Percentiles rank a stretch among this genome's conserved stretches.
These are phyloP conservation scores for Boletus speciosus DNA, from an alignment of 768 basidiomycete genomes.

Conservation along the genomic window DNA sequence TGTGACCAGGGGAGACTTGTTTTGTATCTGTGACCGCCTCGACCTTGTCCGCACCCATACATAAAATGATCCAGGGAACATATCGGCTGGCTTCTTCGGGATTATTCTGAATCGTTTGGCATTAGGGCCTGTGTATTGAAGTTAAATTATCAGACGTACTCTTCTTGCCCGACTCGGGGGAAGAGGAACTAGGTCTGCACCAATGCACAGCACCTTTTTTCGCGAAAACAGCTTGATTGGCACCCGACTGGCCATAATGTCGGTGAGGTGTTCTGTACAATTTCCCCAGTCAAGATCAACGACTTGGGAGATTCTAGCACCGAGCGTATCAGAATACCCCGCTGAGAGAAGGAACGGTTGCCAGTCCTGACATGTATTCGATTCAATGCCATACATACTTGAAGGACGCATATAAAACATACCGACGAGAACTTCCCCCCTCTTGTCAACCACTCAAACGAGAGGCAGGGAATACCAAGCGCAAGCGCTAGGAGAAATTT, in stretches of 20 bases:
- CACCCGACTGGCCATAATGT: slow-evolving; percentile 58
- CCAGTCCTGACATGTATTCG: slow-evolving; percentile 50
- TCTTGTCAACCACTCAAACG: slow-evolving; percentile 44
- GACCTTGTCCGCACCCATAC: slow-evolving; percentile 73
- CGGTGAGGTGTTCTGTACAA: slow-evolving; percentile 46
- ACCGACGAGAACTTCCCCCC: slow-evolving; percentile 33
- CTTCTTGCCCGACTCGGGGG: slow-evolving; percentile 27
- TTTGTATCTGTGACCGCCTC: slow-evolving; percentile 56
- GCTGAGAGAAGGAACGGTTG: slow-evolving; percentile 53
- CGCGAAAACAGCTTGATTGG: slow-evolving; percentile 55
- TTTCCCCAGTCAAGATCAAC: slow-evolving; percentile 51
- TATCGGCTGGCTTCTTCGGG: slow-evolving; percentile 39
- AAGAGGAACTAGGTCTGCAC: slow-evolving; percentile 50
- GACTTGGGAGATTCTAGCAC: slow-evolving; percentile 43
- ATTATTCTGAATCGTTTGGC: slow-evolving; percentile 15
- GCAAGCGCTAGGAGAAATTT: slow-evolving; percentile 83
- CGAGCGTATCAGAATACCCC: slow-evolving; percentile 41
- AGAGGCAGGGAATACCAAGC: slow-evolving; percentile 81
- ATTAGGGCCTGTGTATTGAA: background rate
- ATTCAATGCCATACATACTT: slow-evolving; percentile 6
- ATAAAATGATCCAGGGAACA: slow-evolving; percentile 64
- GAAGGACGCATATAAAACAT: slow-evolving; percentile 1
- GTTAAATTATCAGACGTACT: slow-evolving; percentile 4
- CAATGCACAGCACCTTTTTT: slow-evolving; percentile 59
- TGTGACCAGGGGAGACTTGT: slow-evolving; percentile 23